Evolutionary conservation across 1,284 basidiomycete genomes (phyloP), one percentile per base, ranked within the genome.

Genomic region (Boletellus sp.): DNA sequence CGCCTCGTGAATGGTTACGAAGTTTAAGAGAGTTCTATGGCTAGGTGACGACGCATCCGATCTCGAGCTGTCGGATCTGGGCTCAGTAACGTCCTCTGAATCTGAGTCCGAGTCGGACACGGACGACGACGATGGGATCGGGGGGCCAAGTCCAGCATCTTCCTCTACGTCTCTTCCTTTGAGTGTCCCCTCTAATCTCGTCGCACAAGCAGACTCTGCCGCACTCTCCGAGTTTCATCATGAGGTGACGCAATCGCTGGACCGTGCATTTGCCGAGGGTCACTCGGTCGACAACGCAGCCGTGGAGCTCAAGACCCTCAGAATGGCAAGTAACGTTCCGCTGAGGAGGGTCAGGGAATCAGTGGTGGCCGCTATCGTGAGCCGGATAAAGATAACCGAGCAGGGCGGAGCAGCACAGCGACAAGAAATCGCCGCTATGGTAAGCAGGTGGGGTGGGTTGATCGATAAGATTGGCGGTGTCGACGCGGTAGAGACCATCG

Each of bases 321-420:
- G 93, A 37, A 95, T 95, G 93, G 91, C 92, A 34, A 87, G 83
- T 55, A 95, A 95, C 61, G 93, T 94, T 36, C 78, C 87, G 4
- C 76, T 93, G 21, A 73, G 74, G 16, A 77, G 81, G 50, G 91
- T 95, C 37, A 77, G 87, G 43, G 84, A 87, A 63, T 84, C 84
- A 13, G 90, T 93, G 22, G 75, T 94, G 26, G 76, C 74, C 16
- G 82, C 79, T 23, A 75, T 92, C 46, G 84, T 91, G 43, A 79
- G 83, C 51, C 76, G 75, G 48, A 81, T 91, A 29, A 69, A 67
- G 45, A 63, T 87, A 44, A 72, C 82, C 8, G 76, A 76, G 11
- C 77, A 71, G 3, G 78, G 76, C 33, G 67, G 71, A 4, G 63
- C 62, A 8, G 69, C 69, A 25, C 87, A 89, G 64, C 75, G 82